Conservation (phyloP, 352 stramenopile genomes). For the Aphanomyces invadans region DNA sequence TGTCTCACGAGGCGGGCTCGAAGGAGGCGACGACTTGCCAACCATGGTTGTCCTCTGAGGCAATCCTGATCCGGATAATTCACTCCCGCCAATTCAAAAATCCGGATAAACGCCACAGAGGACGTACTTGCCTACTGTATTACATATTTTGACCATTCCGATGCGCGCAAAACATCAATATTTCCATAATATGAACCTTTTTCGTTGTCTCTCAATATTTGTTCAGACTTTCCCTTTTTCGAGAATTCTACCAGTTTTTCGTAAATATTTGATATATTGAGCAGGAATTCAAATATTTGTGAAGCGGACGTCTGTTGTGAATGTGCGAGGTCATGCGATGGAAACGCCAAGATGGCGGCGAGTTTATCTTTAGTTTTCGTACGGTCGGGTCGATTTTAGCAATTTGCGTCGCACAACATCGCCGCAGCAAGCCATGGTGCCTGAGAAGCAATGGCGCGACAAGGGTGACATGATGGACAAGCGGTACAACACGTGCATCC, state of each 20-base stretch:
- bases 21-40: neutral
- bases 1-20: constrained; percentile 26
- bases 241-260: no score
- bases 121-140: no score
- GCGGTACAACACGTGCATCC: constrained; percentile 32
- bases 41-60: neutral
- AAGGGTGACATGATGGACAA: constrained; percentile 71
- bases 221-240: no score
- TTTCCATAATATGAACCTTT: no score
- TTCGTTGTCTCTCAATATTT: no score
- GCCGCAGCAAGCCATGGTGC: constrained; percentile 37
- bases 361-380: neutral
- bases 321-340: no score
- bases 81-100: neutral
- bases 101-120: neutral
- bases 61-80: constrained; percentile 9
- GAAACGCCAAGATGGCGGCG: no score
- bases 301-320: no score
- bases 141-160: no score
- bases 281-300: no score
- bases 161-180: no score
- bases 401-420: neutral
- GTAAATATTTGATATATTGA: no score
- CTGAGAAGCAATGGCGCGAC: constrained; percentile 49
- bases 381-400: neutral